A percentile compares a stretch with the other conserved stretches of the same genome.
Evolutionary conservation across 1,284 basidiomycete species (phyloP).

Genomic region (Dichomitus squalens): DNA sequence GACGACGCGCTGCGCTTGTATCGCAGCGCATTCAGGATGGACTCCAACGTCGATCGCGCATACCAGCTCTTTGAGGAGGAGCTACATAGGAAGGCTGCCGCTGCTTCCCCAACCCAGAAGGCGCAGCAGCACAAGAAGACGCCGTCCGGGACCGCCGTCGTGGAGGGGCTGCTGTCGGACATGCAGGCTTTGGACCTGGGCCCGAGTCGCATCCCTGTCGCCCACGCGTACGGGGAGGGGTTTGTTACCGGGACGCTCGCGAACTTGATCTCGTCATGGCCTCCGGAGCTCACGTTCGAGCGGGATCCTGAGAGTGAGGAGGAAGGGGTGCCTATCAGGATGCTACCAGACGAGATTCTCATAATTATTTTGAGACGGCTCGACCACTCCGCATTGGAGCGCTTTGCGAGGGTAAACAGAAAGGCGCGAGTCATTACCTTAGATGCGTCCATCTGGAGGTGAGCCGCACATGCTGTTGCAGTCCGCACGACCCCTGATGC

Average conservation of each 20-base stretch:
- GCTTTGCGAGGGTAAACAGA: conserved; percentile 72
- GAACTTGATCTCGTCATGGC: conserved; percentile 50
- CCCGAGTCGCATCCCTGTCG: conserved; percentile 17
- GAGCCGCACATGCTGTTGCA: conserved; percentile 22
- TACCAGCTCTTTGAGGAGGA: conserved; percentile 59
- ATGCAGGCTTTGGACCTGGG: conserved; percentile 17
- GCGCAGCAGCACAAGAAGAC: conserved; percentile 1
- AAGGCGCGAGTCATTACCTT: conserved; percentile 74
- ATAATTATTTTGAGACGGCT: conserved; percentile 64
- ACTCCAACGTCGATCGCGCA: conserved; percentile 67
- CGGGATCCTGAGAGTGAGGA: conserved; percentile 61
- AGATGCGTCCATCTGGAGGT: conserved; percentile 79
- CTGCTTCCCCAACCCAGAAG: conserved; percentile 16
- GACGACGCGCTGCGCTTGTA: conserved; percentile 79
- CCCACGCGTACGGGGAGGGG: conserved; percentile 22
- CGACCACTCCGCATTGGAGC: conserved; percentile 71
- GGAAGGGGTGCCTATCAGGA: conserved; percentile 54
- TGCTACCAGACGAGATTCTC: conserved; percentile 77
- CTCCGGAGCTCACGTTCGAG: conserved; percentile 56
- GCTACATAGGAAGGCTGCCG: conserved; percentile 17
- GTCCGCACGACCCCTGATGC: not conserved
- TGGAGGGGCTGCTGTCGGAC: conserved; percentile 16
- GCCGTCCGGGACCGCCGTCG: not conserved
- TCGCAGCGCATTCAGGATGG: conserved; percentile 75
- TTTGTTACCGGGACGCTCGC: conserved; percentile 45